Conservation (phyloP, 1,284 basidiomycete species). For the Rugosomyces carneus region DNA sequence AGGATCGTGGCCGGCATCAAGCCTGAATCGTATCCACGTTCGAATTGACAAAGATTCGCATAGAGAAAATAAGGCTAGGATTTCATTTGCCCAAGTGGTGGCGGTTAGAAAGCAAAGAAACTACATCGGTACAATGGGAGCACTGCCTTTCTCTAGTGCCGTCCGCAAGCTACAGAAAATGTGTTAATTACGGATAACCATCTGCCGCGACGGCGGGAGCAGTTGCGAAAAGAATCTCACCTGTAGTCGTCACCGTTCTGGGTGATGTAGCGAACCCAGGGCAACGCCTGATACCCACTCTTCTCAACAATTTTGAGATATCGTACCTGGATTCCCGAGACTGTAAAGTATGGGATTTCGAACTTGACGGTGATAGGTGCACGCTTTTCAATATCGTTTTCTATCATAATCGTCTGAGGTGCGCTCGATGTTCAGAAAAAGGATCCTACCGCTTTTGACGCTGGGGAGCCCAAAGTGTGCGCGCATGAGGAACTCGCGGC, state of each 20-base stretch:
- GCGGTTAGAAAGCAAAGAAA: not conserved
- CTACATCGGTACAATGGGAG: constrained; percentile 48
- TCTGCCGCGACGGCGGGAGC: too few species aligned
- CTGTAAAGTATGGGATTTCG: constrained; percentile 97
- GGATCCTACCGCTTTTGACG: constrained; percentile 70
- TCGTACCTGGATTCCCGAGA: constrained; percentile 94
- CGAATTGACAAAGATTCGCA: too few species aligned
- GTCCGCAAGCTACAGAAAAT: constrained; percentile 54
- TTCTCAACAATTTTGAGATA: constrained; percentile 97
- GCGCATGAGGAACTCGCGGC: constrained; percentile 91
- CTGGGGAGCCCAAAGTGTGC: constrained; percentile 94
- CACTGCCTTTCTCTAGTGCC: constrained; percentile 69
- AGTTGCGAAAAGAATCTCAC: constrained; percentile 30
- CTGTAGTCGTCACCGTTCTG: constrained; percentile 97
- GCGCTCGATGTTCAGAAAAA: constrained; percentile 1
- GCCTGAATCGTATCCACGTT: too few species aligned
- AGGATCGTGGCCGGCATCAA: too few species aligned
- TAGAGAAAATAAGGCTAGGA: too few species aligned
- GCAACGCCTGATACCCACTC: constrained; percentile 91
- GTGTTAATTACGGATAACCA: not conserved
- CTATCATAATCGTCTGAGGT: constrained; percentile 26
- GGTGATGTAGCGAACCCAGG: constrained; percentile 91
- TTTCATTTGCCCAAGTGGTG: too few species aligned
- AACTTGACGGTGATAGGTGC: constrained; percentile 96
- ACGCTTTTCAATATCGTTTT: constrained; percentile 83